Percentiles rank a stretch among this genome's conserved stretches.
Conservation (phyloP, 1,284 basidiomycete species). For the Ganoderma meredithae region DNA sequence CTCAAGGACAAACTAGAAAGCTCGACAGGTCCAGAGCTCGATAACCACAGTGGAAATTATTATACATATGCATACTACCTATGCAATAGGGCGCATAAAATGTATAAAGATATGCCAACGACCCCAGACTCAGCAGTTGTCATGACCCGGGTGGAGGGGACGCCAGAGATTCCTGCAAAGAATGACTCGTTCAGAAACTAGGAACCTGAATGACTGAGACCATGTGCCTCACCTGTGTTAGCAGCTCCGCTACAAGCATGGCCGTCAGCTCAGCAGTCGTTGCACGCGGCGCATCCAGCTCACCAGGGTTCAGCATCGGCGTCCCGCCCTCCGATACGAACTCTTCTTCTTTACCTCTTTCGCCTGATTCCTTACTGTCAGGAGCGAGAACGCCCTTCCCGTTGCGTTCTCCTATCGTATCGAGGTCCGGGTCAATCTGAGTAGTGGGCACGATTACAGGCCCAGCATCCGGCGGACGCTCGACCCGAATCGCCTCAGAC, state of each 20-base stretch:
- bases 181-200: not conserved
- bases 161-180: slow-evolving; percentile 63
- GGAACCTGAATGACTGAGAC: not conserved
- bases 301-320: slow-evolving; percentile 72
- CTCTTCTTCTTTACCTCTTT: slow-evolving; percentile 41
- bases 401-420: slow-evolving; percentile 13
- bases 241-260: slow-evolving; percentile 56
- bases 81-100: slow-evolving; percentile 21
- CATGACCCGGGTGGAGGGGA: slow-evolving; percentile 59
- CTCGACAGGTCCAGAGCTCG: not conserved
- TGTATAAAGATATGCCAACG: slow-evolving; percentile 19
- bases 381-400: slow-evolving; percentile 13
- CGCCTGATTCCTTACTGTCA: slow-evolving; percentile 5
- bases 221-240: slow-evolving; percentile 59
- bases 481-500: not conserved
- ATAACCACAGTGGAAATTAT: not conserved
- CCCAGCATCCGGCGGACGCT: not conserved
- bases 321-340: slow-evolving; percentile 68
- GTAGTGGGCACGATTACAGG: slow-evolving; percentile 6
- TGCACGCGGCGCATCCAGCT: slow-evolving; percentile 1
- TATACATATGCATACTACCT: slow-evolving; percentile 3
- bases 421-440: slow-evolving; percentile 9
- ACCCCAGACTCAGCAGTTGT: slow-evolving; percentile 26
- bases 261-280: not conserved
- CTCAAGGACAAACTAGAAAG: too few relatives aligned